A percentile compares a stretch with the other conserved stretches of the same genome.
These are phyloP conservation scores for Clonostachys rosea DNA, from an alignment of 2,329 filamentous ascomycete genomes.

Conservation along the genomic window DNA sequence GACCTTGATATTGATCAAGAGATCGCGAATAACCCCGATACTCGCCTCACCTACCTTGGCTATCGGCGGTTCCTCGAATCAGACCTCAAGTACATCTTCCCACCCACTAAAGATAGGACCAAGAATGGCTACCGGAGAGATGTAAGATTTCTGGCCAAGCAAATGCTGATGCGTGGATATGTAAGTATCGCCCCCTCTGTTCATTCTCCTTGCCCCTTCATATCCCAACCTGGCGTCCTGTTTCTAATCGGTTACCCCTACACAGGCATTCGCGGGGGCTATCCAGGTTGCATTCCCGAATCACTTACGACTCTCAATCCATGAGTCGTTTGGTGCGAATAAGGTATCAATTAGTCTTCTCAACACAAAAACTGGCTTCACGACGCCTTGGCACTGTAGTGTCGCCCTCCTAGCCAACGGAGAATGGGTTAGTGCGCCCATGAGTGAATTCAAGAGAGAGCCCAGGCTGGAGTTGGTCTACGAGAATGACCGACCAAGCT, in stretches of 20 bases:
- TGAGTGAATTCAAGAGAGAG: slow-evolving; percentile 16
- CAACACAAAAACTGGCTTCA: slow-evolving; percentile 19
- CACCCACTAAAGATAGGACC: slow-evolving; percentile 8
- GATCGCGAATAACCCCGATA: slow-evolving; percentile 17
- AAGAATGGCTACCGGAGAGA: slow-evolving; percentile 15
- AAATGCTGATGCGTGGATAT: slow-evolving; percentile 21
- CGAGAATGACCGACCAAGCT: slow-evolving; percentile 9
- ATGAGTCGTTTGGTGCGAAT: slow-evolving; percentile 15
- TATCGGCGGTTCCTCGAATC: slow-evolving; percentile 20
- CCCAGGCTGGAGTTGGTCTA: slow-evolving; percentile 10
- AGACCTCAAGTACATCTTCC: slow-evolving; percentile 19
- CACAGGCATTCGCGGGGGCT: slow-evolving; percentile 14
- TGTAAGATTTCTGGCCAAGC: slow-evolving; percentile 18
- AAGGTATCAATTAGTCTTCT: slow-evolving; percentile 20
- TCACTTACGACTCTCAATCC: slow-evolving; percentile 20
- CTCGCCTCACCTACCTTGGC: slow-evolving; percentile 18
- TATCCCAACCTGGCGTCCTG: no score
- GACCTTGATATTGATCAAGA: slow-evolving; percentile 18
- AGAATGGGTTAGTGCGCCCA: slow-evolving; percentile 14
- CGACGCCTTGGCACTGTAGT: slow-evolving; percentile 24
- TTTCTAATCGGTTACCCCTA: no score
- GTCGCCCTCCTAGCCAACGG: slow-evolving; percentile 12
- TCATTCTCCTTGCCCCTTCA: no score
- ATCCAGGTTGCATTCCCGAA: slow-evolving; percentile 15
- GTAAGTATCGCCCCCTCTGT: slow-evolving; percentile 1